Evolutionary conservation across 306 rosid species (phyloP).

Genomic region (Dryas alaskensis): DNA sequence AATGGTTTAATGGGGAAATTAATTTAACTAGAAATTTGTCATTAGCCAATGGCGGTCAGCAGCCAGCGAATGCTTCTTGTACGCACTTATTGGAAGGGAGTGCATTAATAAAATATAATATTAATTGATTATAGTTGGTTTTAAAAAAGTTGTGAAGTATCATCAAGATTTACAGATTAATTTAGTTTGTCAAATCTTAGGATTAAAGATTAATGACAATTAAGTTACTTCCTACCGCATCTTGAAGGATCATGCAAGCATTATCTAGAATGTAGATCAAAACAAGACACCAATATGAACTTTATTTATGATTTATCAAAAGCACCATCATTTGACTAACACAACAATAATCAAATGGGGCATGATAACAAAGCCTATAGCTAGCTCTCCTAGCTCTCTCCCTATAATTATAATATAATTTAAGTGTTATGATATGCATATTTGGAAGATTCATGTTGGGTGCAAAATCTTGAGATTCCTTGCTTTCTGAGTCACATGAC

Average conservation of each 20-base stretch:
- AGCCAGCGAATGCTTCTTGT: not conserved
- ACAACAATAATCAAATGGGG: slow-evolving; percentile 32
- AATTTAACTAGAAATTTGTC: too few relatives aligned
- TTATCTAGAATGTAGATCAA: slow-evolving; percentile 29
- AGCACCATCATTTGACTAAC: slow-evolving; percentile 36
- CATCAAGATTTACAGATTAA: not conserved
- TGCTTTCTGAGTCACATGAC: slow-evolving; percentile 37
- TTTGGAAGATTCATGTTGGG: slow-evolving; percentile 36
- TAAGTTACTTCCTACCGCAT: slow-evolving; percentile 29
- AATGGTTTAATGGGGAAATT: too few relatives aligned
- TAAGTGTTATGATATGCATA: not conserved
- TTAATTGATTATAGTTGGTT: not conserved
- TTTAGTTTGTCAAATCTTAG: not conserved
- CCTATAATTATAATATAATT: slow-evolving; percentile 28
- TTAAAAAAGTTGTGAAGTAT: not conserved
- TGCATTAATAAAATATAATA: too few relatives aligned
- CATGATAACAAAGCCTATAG: slow-evolving; percentile 20
- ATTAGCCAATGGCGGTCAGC: not conserved
- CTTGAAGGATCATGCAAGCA: slow-evolving; percentile 40
- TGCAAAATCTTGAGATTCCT: slow-evolving; percentile 46
- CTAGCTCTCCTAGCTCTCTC: not conserved
- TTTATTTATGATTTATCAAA: slow-evolving; percentile 40
- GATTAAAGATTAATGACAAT: not conserved
- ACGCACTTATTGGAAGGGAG: too few relatives aligned
- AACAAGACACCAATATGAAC: slow-evolving; percentile 31